A percentile compares a stretch with the other conserved stretches of the same genome.
These are phyloP conservation scores for Sarocladium brachiariae DNA, from an alignment of 2,329 filamentous ascomycete species.

Conservation along the genomic window DNA sequence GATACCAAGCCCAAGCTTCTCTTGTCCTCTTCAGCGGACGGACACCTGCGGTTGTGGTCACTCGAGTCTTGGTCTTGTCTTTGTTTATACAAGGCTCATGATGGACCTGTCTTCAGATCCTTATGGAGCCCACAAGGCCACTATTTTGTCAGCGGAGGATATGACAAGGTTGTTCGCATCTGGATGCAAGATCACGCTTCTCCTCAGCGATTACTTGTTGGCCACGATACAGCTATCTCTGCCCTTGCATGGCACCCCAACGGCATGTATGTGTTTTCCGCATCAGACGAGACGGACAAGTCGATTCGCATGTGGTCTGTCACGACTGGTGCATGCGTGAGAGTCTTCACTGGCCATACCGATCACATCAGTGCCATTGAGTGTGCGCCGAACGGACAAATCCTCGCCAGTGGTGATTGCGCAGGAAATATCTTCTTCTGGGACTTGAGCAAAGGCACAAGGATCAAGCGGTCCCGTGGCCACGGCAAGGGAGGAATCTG, in stretches of 20 bases:
- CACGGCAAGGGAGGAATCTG: slow-evolving; percentile 92
- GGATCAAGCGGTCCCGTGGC: slow-evolving; percentile 87
- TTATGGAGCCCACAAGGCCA: slow-evolving; percentile 90
- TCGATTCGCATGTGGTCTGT: slow-evolving; percentile 97
- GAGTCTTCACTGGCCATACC: slow-evolving; percentile 86
- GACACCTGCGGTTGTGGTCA: slow-evolving; percentile 86
- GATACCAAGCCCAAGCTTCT: slow-evolving; percentile 65
- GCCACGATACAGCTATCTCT: slow-evolving; percentile 91
- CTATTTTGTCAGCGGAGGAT: slow-evolving; percentile 84
- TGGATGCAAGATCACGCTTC: slow-evolving; percentile 93
- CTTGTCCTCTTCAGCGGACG: slow-evolving; percentile 81
- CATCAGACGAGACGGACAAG: slow-evolving; percentile 76
- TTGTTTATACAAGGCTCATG: slow-evolving; percentile 89
- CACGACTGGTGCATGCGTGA: slow-evolving; percentile 77
- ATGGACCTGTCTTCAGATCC: slow-evolving; percentile 81
- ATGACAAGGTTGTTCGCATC: slow-evolving; percentile 83
- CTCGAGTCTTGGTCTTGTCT: slow-evolving; percentile 87
- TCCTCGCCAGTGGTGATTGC: slow-evolving; percentile 84
- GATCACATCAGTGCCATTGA: slow-evolving; percentile 80
- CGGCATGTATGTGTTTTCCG: slow-evolving; percentile 87
- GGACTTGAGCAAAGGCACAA: slow-evolving; percentile 80
- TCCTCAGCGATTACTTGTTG: slow-evolving; percentile 78
- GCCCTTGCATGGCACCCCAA: slow-evolving; percentile 92
- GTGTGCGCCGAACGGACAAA: slow-evolving; percentile 80
- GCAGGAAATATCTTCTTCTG: slow-evolving; percentile 88